These are phyloP conservation scores for Centaurea solstitialis DNA, from an alignment of 129 eudicot species.

Conservation along the genomic window DNA sequence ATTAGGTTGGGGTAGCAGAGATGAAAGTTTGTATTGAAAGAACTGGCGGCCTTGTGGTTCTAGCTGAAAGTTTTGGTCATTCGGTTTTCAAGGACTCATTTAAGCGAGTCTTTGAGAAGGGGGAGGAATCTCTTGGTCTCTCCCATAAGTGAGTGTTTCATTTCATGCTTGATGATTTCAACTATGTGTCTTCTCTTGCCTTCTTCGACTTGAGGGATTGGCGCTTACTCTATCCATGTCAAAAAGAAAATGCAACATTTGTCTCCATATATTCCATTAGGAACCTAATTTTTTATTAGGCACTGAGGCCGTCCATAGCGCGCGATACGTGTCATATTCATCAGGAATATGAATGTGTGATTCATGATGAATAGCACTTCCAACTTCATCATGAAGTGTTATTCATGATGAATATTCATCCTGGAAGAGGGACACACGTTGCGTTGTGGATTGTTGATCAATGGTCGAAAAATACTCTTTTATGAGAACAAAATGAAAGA, in stretches of 20 bases:
- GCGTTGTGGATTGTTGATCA: too few relatives aligned
- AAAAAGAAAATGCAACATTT: background rate
- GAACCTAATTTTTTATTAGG: too few relatives aligned
- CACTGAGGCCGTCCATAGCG: too few relatives aligned
- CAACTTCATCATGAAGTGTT: too few relatives aligned
- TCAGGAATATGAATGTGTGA: too few relatives aligned
- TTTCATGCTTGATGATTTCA: conserved; percentile 1
- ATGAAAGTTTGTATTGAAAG: conserved; percentile 93
- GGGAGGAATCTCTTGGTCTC: conserved; percentile 91
- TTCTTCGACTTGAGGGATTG: conserved; percentile 1
- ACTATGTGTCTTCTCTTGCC: conserved; percentile 6
- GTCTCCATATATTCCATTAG: too few relatives aligned
- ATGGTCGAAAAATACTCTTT: too few relatives aligned
- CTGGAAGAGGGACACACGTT: too few relatives aligned
- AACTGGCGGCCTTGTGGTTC: conserved; percentile 95
- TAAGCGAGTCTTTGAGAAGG: conserved; percentile 82
- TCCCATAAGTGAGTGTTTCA: conserved; percentile 73
- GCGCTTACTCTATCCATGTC: background rate
- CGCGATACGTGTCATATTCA: too few relatives aligned
- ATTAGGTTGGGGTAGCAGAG: conserved; percentile 98
- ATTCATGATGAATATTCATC: too few relatives aligned
- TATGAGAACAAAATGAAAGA: too few relatives aligned
- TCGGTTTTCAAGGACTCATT: conserved; percentile 96
- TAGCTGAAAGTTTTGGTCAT: conserved; percentile 96
- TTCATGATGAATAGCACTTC: too few relatives aligned